A percentile compares a stretch with the other conserved stretches of the same genome.
These are phyloP conservation scores for Dalbergia oliveri DNA, from an alignment of 306 rosid genomes.

Conservation along the genomic window DNA sequence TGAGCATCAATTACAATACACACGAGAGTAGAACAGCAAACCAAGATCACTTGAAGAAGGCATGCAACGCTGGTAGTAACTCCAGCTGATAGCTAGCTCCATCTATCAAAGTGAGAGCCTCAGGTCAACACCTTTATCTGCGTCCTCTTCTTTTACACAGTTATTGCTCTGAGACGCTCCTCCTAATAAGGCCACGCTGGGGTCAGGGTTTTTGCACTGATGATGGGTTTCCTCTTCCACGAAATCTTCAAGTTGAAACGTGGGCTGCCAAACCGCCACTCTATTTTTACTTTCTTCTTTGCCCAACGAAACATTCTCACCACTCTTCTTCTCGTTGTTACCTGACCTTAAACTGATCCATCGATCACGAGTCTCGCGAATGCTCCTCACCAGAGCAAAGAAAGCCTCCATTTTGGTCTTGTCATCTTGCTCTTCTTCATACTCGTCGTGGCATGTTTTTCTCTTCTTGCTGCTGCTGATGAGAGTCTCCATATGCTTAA, in stretches of 20 bases:
- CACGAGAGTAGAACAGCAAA: background rate
- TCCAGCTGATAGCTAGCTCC: background rate
- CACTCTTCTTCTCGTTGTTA: background rate
- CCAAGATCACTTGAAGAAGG: background rate
- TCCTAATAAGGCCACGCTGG: background rate
- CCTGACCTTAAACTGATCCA: constrained; percentile 38
- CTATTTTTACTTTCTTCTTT: constrained; percentile 23
- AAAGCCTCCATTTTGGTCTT: constrained; percentile 63
- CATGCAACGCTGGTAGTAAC: background rate
- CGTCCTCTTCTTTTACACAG: constrained; percentile 11
- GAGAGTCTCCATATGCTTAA: constrained; percentile 34
- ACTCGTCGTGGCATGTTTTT: constrained; percentile 43
- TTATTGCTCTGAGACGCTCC: constrained; percentile 11
- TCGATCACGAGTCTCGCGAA: constrained; percentile 62
- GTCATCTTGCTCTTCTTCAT: constrained; percentile 49
- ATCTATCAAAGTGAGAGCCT: constrained; percentile 55
- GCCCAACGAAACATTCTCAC: background rate
- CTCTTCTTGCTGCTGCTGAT: constrained; percentile 51
- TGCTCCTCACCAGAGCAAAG: constrained; percentile 57
- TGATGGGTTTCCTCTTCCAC: constrained; percentile 35
- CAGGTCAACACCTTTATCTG: constrained; percentile 51
- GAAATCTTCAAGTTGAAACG: constrained; percentile 64
- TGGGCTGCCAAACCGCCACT: constrained; percentile 59
- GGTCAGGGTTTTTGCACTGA: background rate
- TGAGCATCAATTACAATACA: background rate